Conservation (phyloP, 1,284 basidiomycete species). For the Apiotrichum gracile region DNA sequence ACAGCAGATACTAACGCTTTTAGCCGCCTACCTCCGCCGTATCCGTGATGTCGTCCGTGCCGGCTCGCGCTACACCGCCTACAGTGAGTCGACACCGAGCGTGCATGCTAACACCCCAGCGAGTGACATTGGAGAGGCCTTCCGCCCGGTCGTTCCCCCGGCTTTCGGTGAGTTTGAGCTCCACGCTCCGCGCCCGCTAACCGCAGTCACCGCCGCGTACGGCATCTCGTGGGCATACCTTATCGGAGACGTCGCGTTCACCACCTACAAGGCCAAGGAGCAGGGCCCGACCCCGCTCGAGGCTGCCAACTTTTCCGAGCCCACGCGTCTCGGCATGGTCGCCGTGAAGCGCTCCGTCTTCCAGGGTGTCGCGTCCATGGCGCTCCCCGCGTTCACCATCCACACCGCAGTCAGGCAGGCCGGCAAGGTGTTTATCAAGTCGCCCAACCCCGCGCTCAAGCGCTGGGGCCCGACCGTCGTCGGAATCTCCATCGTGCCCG, state of each 20-base stretch:
- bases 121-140: conserved; percentile 86
- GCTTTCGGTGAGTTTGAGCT: conserved; percentile 50
- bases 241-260: conserved; percentile 78
- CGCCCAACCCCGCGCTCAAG: conserved; percentile 57
- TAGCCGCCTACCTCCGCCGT: conserved; percentile 72
- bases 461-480: conserved; percentile 70
- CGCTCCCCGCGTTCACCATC: conserved; percentile 59
- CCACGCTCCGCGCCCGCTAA: neutral
- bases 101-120: conserved; percentile 50
- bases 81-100: conserved; percentile 52
- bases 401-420: conserved; percentile 76
- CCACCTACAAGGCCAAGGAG: conserved; percentile 76
- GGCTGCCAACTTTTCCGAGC: conserved; percentile 69
- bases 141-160: conserved; percentile 78
- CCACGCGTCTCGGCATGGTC: conserved; percentile 62
- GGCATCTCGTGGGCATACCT: conserved; percentile 75
- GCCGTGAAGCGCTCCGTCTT: conserved; percentile 74
- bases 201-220: conserved; percentile 56
- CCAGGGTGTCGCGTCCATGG: conserved; percentile 84
- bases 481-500: conserved; percentile 62
- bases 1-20: conserved; percentile 28
- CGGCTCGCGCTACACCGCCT: conserved; percentile 70
- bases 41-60: conserved; percentile 69
- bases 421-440: conserved; percentile 65
- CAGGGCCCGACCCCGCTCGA: conserved; percentile 67